Evolutionary conservation across 208 protist species (phyloP).

Genomic region (Acanthamoeba triangularis): DNA sequence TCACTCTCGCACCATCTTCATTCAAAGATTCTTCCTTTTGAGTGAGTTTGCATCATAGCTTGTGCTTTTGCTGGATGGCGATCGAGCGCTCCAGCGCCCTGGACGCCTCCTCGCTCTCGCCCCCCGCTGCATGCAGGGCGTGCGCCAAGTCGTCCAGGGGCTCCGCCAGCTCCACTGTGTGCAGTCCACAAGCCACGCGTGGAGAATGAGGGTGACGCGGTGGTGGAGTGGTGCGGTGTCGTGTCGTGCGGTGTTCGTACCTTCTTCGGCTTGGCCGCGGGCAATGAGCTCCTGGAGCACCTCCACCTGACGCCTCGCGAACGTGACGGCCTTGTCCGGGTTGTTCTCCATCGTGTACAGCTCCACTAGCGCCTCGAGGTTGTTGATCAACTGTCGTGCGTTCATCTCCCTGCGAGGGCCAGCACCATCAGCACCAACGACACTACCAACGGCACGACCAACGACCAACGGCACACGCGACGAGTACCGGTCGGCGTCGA

Average conservation of each 20-base stretch:
- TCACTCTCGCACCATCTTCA: no score
- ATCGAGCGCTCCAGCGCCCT: not conserved
- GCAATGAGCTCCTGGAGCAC: not conserved
- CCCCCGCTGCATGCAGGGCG: not conserved
- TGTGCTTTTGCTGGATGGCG: not conserved
- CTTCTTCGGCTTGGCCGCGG: not conserved
- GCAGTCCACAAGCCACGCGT: not conserved
- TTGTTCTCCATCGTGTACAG: not conserved
- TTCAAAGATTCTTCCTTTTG: no score
- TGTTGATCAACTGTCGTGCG: conserved; percentile 29
- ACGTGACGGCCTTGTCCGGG: not conserved
- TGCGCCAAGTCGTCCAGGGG: conserved; percentile 35
- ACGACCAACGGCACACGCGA: no score
- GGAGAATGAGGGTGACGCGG: not conserved
- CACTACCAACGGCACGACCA: not conserved
- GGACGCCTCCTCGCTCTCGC: not conserved
- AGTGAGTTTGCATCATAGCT: no score
- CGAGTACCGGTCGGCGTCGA: not conserved
- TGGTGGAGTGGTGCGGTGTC: not conserved
- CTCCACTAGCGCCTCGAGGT: conserved; percentile 31
- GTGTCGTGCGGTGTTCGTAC: not conserved
- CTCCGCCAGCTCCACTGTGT: conserved; percentile 9
- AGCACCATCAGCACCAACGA: not conserved
- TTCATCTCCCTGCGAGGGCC: conserved; percentile 33
- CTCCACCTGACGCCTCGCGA: not conserved